Evolutionary conservation across 345 rosid species (phyloP), one percentile per base, ranked within the genome.

Genomic region (Cardamine chenopodiifolia): DNA sequence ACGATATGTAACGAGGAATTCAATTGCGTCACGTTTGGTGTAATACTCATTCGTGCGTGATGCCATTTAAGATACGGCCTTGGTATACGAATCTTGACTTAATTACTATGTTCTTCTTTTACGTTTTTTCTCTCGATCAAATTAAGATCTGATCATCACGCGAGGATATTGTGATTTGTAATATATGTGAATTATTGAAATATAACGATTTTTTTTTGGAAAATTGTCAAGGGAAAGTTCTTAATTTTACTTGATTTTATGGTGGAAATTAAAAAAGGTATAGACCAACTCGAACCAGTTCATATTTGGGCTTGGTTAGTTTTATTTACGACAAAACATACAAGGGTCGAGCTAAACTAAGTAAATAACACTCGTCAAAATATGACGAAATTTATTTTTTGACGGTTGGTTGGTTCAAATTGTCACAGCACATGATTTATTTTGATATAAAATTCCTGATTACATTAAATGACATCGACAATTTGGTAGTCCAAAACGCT

Each of bases 11-110:
- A 49, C 74, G 61, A 68, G 61, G 82, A 73, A 54, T 79, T 79
- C 78, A 68, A 54, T 73, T 79, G 74, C 74, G 78, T 79, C 78
- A 79, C 82, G 82, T 73, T 73, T 73, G 40, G 57, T 68, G 35
- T 42, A 20, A 28, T 59, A 65, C 61, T 71, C 71, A 64, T 64
- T 56, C 78, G 58, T 60, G 74, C 82, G 82, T 78, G 82, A 79
- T 73, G 69, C 73, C 50, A 78, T 66, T 78, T 71, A 58, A 66
- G 77, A 63, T 76, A 76, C 61, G 80, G 66, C 35, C 64, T 70
- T 65, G 61, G 62, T 71, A 65, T 77, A 64, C 76, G 72, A 71
- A 77, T 71, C 80, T 77, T 77, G 68, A 77, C 80, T 77, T 77
- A 8, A 5, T 42, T 44, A 14, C 10, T 50, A 52, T 61, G 22